These are phyloP conservation scores for Diaporthe amygdali DNA, from an alignment of 2,329 filamentous ascomycete species.

Conservation along the genomic window DNA sequence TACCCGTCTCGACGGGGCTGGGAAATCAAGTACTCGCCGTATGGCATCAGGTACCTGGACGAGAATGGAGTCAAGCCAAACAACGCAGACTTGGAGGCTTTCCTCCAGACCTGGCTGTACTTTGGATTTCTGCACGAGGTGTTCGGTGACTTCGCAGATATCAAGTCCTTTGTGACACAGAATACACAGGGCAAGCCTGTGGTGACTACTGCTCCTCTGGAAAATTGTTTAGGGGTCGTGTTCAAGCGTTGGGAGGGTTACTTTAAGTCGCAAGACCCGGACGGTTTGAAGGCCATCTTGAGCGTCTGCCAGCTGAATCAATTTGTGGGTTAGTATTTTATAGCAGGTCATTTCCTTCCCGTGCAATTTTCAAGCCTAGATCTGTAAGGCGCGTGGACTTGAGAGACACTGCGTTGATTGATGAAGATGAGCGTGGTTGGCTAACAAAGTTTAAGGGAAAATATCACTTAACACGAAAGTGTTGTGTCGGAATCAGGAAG, in stretches of 20 bases:
- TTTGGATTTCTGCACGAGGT: neutral
- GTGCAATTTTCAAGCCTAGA: neutral
- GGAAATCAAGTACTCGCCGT: neutral
- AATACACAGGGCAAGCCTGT: neutral
- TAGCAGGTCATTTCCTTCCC: too few relatives aligned
- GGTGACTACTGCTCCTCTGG: neutral
- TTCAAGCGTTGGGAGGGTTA: neutral
- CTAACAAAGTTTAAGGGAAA: neutral
- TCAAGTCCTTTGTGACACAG: neutral
- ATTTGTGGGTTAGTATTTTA: neutral
- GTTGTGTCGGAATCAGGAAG: neutral
- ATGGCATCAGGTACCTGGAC: neutral
- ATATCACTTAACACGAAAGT: neutral
- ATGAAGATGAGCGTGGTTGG: too few relatives aligned
- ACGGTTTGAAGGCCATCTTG: neutral
- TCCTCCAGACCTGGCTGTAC: neutral
- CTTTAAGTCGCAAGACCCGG: neutral
- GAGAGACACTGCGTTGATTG: neutral
- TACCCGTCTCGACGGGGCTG: neutral
- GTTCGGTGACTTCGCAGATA: neutral
- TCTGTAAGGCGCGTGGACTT: neutral
- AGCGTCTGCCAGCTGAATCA: neutral
- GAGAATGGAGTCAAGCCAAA: neutral
- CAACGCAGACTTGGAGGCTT: neutral
- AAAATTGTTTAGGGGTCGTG: neutral